Conservation (phyloP, 768 basidiomycete species). For the Rhodotorula graminis region DNA sequence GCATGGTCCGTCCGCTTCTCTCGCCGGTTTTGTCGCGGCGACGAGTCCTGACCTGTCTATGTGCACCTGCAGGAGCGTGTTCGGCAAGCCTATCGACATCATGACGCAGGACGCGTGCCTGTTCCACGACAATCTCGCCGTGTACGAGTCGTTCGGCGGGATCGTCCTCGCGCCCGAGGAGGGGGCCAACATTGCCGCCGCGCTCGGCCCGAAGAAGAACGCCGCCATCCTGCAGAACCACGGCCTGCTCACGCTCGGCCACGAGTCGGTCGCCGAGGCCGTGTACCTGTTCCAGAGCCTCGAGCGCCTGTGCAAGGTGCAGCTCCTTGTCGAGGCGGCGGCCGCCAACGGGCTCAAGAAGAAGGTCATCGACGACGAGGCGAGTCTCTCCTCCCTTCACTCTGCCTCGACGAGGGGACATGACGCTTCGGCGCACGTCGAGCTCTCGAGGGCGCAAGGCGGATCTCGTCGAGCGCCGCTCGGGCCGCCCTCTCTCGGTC, state of each 20-base stretch:
- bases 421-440: not conserved
- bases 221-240: conserved; percentile 40
- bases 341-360: conserved; percentile 17
- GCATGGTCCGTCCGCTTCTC: not conserved
- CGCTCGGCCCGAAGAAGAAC: conserved; percentile 33
- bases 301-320: conserved; percentile 34
- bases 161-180: conserved; percentile 40
- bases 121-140: conserved; percentile 38
- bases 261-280: conserved; percentile 34
- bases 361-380: conserved; percentile 30
- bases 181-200: conserved; percentile 38
- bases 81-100: conserved; percentile 37
- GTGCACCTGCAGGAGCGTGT: conserved; percentile 7
- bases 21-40: no score
- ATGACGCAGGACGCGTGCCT: conserved; percentile 38
- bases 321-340: conserved; percentile 38
- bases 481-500: not conserved
- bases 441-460: no score
- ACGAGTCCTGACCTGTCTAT: no score
- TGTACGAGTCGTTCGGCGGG: conserved; percentile 39
- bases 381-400: not conserved
- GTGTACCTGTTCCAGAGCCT: conserved; percentile 26
- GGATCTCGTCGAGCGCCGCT: not conserved
- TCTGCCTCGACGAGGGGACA: no score
- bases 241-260: conserved; percentile 34